These are phyloP conservation scores for Hemerocallis citrina DNA, from an alignment of 106 monocot genomes.

Conservation along the genomic window DNA sequence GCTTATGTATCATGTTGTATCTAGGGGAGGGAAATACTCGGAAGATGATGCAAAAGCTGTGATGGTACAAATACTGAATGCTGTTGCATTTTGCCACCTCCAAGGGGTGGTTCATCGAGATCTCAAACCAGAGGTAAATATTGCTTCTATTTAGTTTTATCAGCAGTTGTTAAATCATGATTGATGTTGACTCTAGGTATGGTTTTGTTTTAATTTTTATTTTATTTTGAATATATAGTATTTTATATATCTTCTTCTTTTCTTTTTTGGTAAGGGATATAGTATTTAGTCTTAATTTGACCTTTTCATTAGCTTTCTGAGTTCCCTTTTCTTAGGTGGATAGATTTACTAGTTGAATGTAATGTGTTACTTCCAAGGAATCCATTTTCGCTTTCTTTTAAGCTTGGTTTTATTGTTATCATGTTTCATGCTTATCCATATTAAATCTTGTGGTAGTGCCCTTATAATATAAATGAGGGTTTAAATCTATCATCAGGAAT, in stretches of 20 bases:
- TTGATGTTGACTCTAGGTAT: not conserved
- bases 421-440: no score
- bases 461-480: not conserved
- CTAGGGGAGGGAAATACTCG: constrained; percentile 83
- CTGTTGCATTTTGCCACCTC: constrained; percentile 88
- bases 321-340: not conserved
- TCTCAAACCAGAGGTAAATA: constrained; percentile 84
- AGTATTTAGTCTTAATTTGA: no score
- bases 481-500: no score
- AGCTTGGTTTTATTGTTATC: not conserved
- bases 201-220: not conserved
- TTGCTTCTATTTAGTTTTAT: not conserved
- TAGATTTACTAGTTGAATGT: not conserved
- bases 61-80: constrained; percentile 71
- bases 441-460: no score
- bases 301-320: not conserved
- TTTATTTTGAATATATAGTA: no score
- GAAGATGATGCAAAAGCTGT: constrained; percentile 89
- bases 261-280: no score
- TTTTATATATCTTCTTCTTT: no score
- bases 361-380: not conserved
- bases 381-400: not conserved
- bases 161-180: not conserved
- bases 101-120: constrained; percentile 40
- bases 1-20: not conserved